Evolutionary conservation across 2,329 filamentous ascomycete species (phyloP).

Genomic region (Pseudogymnoascus verrucosus): DNA sequence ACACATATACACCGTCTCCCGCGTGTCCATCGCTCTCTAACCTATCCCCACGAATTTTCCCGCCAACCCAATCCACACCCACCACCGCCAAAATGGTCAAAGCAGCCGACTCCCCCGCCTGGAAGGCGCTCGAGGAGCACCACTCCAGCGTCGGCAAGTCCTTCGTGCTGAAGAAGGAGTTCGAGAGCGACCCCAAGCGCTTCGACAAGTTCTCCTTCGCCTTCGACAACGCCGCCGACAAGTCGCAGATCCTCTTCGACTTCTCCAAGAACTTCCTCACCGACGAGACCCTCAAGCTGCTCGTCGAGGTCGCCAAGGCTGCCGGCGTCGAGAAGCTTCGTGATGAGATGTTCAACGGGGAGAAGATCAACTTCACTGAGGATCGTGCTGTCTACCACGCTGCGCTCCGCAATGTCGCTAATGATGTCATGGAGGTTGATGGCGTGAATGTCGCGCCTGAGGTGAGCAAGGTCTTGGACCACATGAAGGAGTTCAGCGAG

Average conservation of each 20-base stretch:
- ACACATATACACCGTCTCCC: background rate
- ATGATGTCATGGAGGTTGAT: slow-evolving; percentile 75
- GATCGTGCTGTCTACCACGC: slow-evolving; percentile 92
- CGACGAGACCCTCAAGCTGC: slow-evolving; percentile 79
- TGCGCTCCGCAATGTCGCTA: slow-evolving; percentile 82
- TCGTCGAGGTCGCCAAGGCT: slow-evolving; percentile 86
- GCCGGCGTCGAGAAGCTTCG: slow-evolving; percentile 86
- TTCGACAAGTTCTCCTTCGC: slow-evolving; percentile 85
- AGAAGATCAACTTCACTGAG: slow-evolving; percentile 99
- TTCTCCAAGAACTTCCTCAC: slow-evolving; percentile 99
- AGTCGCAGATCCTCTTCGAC: slow-evolving; percentile 87
- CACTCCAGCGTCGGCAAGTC: slow-evolving; percentile 78
- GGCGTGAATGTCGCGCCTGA: slow-evolving; percentile 90
- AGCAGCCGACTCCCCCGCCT: slow-evolving; percentile 76
- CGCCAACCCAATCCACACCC: slow-evolving; percentile 4
- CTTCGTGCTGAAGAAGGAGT: slow-evolving; percentile 89
- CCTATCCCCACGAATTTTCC: background rate
- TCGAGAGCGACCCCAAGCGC: slow-evolving; percentile 77
- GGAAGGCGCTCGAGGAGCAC: slow-evolving; percentile 86
- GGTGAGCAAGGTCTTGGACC: slow-evolving; percentile 82
- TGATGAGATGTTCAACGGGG: slow-evolving; percentile 93
- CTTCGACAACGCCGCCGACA: slow-evolving; percentile 71
- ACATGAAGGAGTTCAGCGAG: slow-evolving; percentile 98
- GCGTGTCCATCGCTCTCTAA: background rate
- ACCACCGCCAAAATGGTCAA: slow-evolving; percentile 55